phyloP scores from a whole-genome alignment of 2,329 filamentous ascomycete genomes.

The Sporothrix humicola region DNA sequence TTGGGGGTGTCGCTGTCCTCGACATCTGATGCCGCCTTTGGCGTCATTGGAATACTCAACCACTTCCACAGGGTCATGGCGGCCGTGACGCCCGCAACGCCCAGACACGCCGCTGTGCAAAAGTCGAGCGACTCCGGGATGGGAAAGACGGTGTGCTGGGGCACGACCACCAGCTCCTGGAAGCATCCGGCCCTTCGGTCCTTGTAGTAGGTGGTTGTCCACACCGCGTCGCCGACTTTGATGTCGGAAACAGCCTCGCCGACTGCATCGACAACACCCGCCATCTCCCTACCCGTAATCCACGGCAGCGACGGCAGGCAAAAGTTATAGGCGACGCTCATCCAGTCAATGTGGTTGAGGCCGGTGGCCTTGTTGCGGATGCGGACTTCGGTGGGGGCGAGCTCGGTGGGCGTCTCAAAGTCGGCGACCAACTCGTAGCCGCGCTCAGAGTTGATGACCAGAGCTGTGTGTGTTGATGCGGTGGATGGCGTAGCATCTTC shows the following conservation, averaged over 20 bases:
- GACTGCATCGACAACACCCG: constrained; percentile 36
- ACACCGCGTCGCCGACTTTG: constrained; percentile 42
- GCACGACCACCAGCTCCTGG: constrained; percentile 51
- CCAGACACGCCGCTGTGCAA: constrained; percentile 47
- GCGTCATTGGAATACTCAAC: constrained; percentile 44
- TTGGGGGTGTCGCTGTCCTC: constrained; percentile 30
- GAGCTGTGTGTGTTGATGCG: neutral
- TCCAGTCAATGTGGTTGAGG: constrained; percentile 51
- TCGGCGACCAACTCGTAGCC: constrained; percentile 19
- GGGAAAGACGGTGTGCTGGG: constrained; percentile 49
- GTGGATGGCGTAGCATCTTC: neutral
- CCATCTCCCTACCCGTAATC: constrained; percentile 37
- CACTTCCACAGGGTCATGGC: constrained; percentile 52
- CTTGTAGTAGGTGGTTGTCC: constrained; percentile 49
- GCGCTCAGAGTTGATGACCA: constrained; percentile 12
- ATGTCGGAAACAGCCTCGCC: constrained; percentile 3
- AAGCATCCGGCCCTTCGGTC: constrained; percentile 51
- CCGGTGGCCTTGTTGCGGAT: constrained; percentile 43
- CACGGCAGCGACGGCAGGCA: constrained; percentile 45
- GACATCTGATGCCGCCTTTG: neutral
- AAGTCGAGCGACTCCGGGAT: constrained; percentile 46
- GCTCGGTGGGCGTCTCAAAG: constrained; percentile 6
- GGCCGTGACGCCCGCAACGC: constrained; percentile 50
- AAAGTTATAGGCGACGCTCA: constrained; percentile 51
- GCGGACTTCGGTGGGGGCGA: constrained; percentile 42